These are phyloP conservation scores for Mycena sanguinolenta DNA, from an alignment of 768 basidiomycete genomes.

Conservation along the genomic window DNA sequence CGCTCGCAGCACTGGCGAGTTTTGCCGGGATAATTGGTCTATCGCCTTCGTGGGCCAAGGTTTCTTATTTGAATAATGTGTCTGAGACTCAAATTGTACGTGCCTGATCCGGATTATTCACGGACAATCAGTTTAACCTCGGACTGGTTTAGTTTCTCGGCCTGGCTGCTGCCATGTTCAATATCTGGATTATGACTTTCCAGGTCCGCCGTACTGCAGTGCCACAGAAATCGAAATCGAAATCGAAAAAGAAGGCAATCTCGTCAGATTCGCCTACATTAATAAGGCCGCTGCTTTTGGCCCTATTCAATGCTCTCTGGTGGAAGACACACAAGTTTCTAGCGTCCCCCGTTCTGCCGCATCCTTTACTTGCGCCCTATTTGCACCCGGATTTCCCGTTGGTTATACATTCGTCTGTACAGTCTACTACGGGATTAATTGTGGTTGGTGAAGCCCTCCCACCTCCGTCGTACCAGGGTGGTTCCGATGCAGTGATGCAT, in stretches of 20 bases:
- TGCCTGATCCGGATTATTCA: neutral
- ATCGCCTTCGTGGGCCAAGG: constrained; percentile 39
- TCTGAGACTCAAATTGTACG: constrained; percentile 60
- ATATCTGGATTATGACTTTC: constrained; percentile 32
- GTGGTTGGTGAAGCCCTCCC: constrained; percentile 82
- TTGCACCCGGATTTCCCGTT: constrained; percentile 66
- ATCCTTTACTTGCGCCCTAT: constrained; percentile 65
- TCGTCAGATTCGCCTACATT: constrained; percentile 8
- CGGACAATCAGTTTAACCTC: neutral
- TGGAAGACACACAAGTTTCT: constrained; percentile 53
- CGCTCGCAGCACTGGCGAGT: constrained; percentile 19
- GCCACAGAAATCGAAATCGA: constrained; percentile 36
- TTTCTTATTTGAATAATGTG: constrained; percentile 43
- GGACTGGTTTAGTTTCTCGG: constrained; percentile 32
- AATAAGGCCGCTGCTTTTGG: constrained; percentile 43
- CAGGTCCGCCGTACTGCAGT: constrained; percentile 23
- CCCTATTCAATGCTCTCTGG: constrained; percentile 51
- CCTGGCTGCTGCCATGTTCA: constrained; percentile 35
- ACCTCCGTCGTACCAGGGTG: constrained; percentile 46
- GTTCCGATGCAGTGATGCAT: constrained; percentile 54
- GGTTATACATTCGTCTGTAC: constrained; percentile 75
- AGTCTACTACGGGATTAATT: constrained; percentile 85
- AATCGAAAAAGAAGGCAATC: constrained; percentile 38
- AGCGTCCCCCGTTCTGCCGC: constrained; percentile 69
- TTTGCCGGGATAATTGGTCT: constrained; percentile 15